Percentiles rank a stretch among this genome's conserved stretches.
These are phyloP conservation scores for Sclerotinia minor DNA, from an alignment of 2,329 filamentous ascomycete species.

Conservation along the genomic window DNA sequence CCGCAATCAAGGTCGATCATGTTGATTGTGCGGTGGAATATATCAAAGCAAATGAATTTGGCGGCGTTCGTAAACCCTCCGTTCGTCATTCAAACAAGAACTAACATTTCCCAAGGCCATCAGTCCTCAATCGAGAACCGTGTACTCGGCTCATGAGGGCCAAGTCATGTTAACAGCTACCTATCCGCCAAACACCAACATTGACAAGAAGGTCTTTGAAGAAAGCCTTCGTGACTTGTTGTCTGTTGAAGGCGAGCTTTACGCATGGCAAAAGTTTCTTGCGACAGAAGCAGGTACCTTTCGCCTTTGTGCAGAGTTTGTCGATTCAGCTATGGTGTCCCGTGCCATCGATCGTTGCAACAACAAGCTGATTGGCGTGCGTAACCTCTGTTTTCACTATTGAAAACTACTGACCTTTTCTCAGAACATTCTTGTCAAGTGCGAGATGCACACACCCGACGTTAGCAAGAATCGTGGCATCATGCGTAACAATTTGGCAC, in stretches of 20 bases:
- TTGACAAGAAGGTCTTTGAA: constrained; percentile 42
- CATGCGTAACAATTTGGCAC: constrained; percentile 7
- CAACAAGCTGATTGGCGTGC: constrained; percentile 38
- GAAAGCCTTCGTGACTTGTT: constrained; percentile 47
- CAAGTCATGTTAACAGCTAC: constrained; percentile 55
- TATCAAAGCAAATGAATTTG: constrained; percentile 31
- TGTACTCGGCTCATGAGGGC: constrained; percentile 52
- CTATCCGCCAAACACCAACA: constrained; percentile 33
- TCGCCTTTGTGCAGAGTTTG: constrained; percentile 55
- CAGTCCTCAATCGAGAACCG: constrained; percentile 29
- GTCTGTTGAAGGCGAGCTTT: constrained; percentile 52
- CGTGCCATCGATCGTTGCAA: constrained; percentile 47
- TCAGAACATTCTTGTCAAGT: constrained; percentile 25
- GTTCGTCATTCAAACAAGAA: background rate
- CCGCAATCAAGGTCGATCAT: constrained; percentile 31
- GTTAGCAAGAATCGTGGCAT: constrained; percentile 9
- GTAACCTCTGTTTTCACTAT: background rate
- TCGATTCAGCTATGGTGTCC: constrained; percentile 49
- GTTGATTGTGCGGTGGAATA: constrained; percentile 35
- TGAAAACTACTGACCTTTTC: constrained; percentile 7
- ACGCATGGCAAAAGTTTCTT: constrained; percentile 50
- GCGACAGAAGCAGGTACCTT: constrained; percentile 47
- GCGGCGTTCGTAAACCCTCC: constrained; percentile 27
- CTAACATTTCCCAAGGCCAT: constrained; percentile 39
- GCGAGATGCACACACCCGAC: constrained; percentile 27